Base-by-base conservation (phyloP, 805 yeast genomes). In the Saturnispora halmiae region DNA sequence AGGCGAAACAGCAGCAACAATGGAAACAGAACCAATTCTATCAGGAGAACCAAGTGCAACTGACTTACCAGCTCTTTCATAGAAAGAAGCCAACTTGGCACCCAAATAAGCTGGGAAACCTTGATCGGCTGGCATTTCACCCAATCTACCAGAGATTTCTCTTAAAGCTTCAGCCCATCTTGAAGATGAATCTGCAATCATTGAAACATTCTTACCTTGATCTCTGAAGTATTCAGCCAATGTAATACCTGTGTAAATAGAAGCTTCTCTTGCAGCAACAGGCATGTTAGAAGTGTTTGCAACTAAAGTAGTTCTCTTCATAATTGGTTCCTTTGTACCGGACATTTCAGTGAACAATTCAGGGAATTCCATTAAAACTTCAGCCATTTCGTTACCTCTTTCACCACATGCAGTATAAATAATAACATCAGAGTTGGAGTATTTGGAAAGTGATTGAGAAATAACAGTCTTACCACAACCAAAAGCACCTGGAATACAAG, bases 71-170 rank as follows among this genome's bases (percentile, higher is more conserved):
- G 99, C 99, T 72, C 99, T 86, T 72, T 92, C 99, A 67, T 92
- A 92, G 77, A 92, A 92, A 42, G 97, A 90, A 43, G 99, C 97
- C 57, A 92, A 76, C 64, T 92, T 92, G 40, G 99, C 96, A 71
- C 98, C 98, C 64, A 92, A 74, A 64, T 92, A 92, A 39, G 99
- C 99, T 47, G 99, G 99, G 92, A 88, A 92, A 73, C 99, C 99
- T 73, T 94, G 98, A 69, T 92, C 99, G 47, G 99, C 99, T 62
- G 99, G 99, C 99, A 92, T 92, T 74, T 92, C 99, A 69, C 98
- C 99, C 64, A 92, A 74, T 77, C 99, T 94, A 77, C 99, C 99
- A 40, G 97, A 88, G 64, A 92, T 82, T 76, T 92, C 99, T 81
- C 99, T 88, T 63, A 92, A 75, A 47, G 99, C 99, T 73, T 92